Percentiles rank a stretch among this genome's conserved stretches.
These are phyloP conservation scores for Cyberlindnera xylosilytica DNA, from an alignment of 805 yeast genomes.

Conservation along the genomic window DNA sequence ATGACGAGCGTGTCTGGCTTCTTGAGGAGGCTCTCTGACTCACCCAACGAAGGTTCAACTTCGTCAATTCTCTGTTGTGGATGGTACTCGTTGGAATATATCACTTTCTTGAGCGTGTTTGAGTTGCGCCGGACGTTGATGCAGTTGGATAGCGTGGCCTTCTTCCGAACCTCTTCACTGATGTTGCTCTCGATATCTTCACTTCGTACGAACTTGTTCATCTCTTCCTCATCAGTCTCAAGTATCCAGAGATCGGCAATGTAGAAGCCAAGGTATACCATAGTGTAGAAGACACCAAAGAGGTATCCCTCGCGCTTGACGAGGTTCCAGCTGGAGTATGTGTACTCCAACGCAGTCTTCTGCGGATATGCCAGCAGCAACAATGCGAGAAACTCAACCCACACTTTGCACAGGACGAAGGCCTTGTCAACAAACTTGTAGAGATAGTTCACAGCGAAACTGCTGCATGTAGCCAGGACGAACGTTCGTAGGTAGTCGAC, in stretches of 20 bases:
- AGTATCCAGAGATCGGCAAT: constrained; percentile 31
- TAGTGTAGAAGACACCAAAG: constrained; percentile 30
- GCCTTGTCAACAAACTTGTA: constrained; percentile 28
- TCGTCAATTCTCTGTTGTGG: constrained; percentile 12
- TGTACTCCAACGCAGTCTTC: constrained; percentile 24
- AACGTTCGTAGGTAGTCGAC: constrained; percentile 39
- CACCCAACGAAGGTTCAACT: neutral
- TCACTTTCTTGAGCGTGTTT: constrained; percentile 15
- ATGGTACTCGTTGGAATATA: constrained; percentile 17
- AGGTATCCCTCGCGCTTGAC: constrained; percentile 37
- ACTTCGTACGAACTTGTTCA: constrained; percentile 5
- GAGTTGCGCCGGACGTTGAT: constrained; percentile 34
- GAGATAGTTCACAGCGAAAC: constrained; percentile 28
- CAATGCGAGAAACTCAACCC: constrained; percentile 34
- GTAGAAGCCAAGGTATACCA: constrained; percentile 30
- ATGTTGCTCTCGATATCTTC: constrained; percentile 16
- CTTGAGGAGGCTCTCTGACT: constrained; percentile 7
- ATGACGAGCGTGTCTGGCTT: constrained; percentile 6
- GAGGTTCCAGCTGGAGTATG: constrained; percentile 34
- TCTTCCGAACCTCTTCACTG: constrained; percentile 24
- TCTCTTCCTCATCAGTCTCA: constrained; percentile 11
- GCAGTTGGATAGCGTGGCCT: constrained; percentile 36
- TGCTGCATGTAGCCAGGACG: constrained; percentile 33
- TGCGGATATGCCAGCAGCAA: constrained; percentile 40
- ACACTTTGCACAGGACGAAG: constrained; percentile 32